Evolutionary conservation across 2,329 filamentous ascomycete species (phyloP), one percentile per base, ranked within the genome.

Genomic region (Periconia sp.): DNA sequence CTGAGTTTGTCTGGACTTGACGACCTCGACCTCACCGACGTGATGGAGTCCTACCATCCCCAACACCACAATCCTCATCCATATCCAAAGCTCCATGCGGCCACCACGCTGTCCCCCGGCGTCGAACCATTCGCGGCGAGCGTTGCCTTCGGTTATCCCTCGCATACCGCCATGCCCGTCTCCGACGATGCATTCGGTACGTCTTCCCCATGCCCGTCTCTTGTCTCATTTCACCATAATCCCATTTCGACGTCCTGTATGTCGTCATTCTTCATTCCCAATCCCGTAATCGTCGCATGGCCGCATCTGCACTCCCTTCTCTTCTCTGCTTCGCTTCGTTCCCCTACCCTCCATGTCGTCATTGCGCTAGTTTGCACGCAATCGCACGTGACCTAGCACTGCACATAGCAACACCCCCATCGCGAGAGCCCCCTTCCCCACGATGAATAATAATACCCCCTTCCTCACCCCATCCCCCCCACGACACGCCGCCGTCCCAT

Each of bases 1-100:
- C 66, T 61, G 71, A 74, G 58, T 74, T 74, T 64, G 66, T 73
- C 65, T 74, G 71, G 71, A 72, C 64, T 64, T 73, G 70, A 73
- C 53, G 59, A 57, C 14, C 68, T 66, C 66, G 61, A 64, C 47
- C 30, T 65, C 50, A 55, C 67, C 49, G 52, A 63, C 54, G 52
- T 62, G 27, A 61, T 71, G 53, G 68, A 68, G 41, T 54, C 64
- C 37, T 59, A 54, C 55, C 60, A 42, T n/a, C n/a, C n/a, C 30
- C 54, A 56, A 47, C 33, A 37, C 33, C 13, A 5, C 33, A 37
- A 11, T 11, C 10, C 33, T 11, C 33, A 37, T n/a, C 33, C 33
- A 5, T 37, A 37, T 37, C 48, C 46, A 19, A 45, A 41, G n/a
- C 30, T 52, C 47, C 50, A 50, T 49, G 54, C 42, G 17, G 47